Percentiles rank a stretch among this genome's conserved stretches.
These are phyloP conservation scores for Chlamydomonas urium DNA, from an alignment of 139 green algal species.

Conservation along the genomic window DNA sequence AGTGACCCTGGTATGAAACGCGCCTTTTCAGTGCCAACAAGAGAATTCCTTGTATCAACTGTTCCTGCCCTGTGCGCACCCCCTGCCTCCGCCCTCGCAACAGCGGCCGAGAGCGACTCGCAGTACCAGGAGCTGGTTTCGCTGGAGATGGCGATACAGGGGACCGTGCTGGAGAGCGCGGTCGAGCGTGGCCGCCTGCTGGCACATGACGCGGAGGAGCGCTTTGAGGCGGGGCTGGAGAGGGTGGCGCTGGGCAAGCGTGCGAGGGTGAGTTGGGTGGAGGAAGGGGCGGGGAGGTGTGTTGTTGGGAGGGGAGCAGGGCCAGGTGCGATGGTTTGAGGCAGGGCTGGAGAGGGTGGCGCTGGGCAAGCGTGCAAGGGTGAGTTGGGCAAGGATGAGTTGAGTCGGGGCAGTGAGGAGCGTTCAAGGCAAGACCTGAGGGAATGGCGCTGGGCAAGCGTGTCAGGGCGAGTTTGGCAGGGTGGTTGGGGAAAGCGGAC, in stretches of 20 bases:
- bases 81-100: no score
- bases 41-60: no score
- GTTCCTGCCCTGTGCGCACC: no score
- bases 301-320: not conserved
- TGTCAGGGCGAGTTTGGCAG: no score
- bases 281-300: not conserved
- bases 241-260: conserved; percentile 28
- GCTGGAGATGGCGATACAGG: conserved; percentile 51
- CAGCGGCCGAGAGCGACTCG: conserved; percentile 17
- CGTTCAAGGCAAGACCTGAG: no score
- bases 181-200: conserved; percentile 18
- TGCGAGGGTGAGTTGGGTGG: conserved; percentile 16
- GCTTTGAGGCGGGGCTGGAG: conserved; percentile 28
- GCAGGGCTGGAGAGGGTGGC: conserved; percentile 26
- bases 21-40: no score
- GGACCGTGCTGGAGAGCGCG: conserved; percentile 55
- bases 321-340: no score
- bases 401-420: no score
- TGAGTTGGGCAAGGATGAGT: no score
- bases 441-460: no score
- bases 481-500: no score
- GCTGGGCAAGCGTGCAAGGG: conserved; percentile 30
- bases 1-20: no score
- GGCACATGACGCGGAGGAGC: conserved; percentile 11
- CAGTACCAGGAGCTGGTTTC: conserved; percentile 36